A percentile compares a stretch with the other conserved stretches of the same genome.
These are phyloP conservation scores for Sonneratia alba DNA, from an alignment of 345 rosid genomes.

Conservation along the genomic window DNA sequence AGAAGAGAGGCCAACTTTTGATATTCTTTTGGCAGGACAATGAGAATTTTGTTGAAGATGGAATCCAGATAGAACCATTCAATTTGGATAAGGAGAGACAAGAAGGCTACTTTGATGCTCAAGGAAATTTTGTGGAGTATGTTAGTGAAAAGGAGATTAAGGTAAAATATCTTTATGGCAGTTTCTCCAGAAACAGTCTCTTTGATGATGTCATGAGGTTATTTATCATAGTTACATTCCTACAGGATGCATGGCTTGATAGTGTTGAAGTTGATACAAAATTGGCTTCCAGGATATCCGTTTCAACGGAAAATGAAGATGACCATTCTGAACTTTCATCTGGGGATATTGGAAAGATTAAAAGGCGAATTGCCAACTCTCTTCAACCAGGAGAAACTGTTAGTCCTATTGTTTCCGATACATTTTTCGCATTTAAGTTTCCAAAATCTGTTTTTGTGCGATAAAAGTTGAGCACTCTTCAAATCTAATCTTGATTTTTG, in stretches of 20 bases:
- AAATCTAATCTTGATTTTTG: not conserved
- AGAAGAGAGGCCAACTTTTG: too few species aligned
- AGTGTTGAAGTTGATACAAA: conserved; percentile 49
- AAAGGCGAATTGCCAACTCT: conserved; percentile 72
- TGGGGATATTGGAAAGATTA: conserved; percentile 56
- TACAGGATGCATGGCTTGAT: conserved; percentile 99
- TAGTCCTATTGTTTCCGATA: not conserved
- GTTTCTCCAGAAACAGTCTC: too few species aligned
- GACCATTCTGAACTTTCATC: conserved; percentile 48
- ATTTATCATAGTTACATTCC: too few species aligned
- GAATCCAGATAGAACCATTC: too few species aligned
- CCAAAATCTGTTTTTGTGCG: not conserved
- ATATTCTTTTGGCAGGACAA: too few species aligned
- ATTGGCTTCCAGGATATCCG: conserved; percentile 31
- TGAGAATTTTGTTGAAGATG: too few species aligned
- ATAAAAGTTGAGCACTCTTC: not conserved
- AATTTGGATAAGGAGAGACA: too few species aligned
- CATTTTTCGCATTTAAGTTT: not conserved
- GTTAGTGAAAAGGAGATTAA: too few species aligned
- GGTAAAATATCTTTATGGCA: too few species aligned
- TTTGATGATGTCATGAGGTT: too few species aligned
- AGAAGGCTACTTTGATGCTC: too few species aligned
- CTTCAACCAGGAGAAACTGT: conserved; percentile 97
- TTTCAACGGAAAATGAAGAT: conserved; percentile 18
- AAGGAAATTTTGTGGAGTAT: too few species aligned